These are phyloP conservation scores for Fusarium globosum DNA, from an alignment of 2,329 filamentous ascomycete species.

Conservation along the genomic window DNA sequence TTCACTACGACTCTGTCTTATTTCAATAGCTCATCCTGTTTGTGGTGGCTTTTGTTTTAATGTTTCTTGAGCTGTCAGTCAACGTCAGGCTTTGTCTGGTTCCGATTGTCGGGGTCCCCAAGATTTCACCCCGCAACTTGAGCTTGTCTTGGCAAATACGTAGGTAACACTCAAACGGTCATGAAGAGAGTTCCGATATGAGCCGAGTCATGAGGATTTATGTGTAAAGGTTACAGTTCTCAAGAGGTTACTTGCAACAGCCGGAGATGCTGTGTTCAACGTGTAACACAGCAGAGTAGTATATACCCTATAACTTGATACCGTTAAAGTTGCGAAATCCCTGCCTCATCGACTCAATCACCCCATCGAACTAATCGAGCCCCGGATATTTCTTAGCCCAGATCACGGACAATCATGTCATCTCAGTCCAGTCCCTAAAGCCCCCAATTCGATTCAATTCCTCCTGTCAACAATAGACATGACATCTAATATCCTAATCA, in stretches of 20 bases:
- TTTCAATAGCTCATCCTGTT: neutral
- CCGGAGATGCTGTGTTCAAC: neutral
- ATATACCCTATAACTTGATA: neutral
- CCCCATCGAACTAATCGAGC: constrained; percentile 8
- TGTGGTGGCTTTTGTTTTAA: neutral
- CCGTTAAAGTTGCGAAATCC: neutral
- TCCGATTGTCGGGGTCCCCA: constrained; percentile 28
- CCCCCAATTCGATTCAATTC: neutral
- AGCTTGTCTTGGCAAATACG: constrained; percentile 14
- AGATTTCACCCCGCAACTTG: constrained; percentile 29
- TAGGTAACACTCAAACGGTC: neutral
- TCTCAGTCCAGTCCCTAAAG: neutral
- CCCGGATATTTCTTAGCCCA: constrained; percentile 21
- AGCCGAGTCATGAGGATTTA: neutral
- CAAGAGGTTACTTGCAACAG: neutral
- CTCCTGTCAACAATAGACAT: neutral
- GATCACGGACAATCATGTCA: neutral
- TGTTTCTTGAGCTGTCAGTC: neutral
- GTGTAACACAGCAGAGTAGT: neutral
- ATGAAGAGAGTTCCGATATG: constrained; percentile 4
- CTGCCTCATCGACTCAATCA: constrained; percentile 16
- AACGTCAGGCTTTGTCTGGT: constrained; percentile 2
- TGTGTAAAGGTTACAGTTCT: neutral
- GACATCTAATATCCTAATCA: neutral
- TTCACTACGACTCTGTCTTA: neutral